A percentile compares a stretch with the other conserved stretches of the same genome.
Conservation (phyloP, 805 yeast genomes). For the Saccharomycopsis fodiens region DNA sequence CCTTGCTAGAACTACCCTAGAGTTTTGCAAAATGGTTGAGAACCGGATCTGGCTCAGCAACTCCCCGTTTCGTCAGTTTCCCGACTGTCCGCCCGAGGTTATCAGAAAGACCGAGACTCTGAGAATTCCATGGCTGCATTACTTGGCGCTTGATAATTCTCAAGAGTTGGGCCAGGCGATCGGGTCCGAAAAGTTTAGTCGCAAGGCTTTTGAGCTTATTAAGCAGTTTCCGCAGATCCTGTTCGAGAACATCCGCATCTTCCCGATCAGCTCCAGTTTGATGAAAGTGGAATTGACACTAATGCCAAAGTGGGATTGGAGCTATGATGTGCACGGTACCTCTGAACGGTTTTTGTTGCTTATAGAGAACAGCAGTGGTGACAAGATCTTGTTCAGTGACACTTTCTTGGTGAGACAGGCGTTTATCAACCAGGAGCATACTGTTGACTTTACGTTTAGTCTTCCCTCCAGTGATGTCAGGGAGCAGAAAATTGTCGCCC, state of each 20-base stretch:
- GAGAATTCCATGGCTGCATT: conserved; percentile 74
- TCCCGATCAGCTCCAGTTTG: conserved; percentile 70
- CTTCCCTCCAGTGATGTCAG: conserved; percentile 33
- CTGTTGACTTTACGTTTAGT: conserved; percentile 60
- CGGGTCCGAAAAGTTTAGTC: conserved; percentile 61
- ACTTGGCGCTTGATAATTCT: conserved; percentile 55
- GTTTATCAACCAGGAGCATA: conserved; percentile 45
- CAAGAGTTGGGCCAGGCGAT: conserved; percentile 81
- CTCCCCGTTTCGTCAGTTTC: conserved; percentile 82
- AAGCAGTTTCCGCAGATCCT: conserved; percentile 66
- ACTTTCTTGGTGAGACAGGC: conserved; percentile 42
- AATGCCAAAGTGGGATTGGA: conserved; percentile 76
- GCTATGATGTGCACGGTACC: conserved; percentile 49
- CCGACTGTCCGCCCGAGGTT: conserved; percentile 60
- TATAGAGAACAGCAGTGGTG: conserved; percentile 83
- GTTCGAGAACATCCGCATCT: conserved; percentile 47
- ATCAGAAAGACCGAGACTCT: conserved; percentile 72
- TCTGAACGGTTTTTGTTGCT: conserved; percentile 60
- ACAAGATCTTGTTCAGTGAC: conserved; percentile 55
- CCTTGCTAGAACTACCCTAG: conserved; percentile 48
- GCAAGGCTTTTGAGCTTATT: conserved; percentile 47
- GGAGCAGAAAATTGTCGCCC: conserved; percentile 38
- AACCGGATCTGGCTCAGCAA: conserved; percentile 75
- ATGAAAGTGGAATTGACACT: conserved; percentile 60
- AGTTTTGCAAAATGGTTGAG: conserved; percentile 74